Percentiles rank a stretch among this genome's conserved stretches.
phyloP scores from a whole-genome alignment of 2,329 filamentous ascomycete species.

The Monosporascus sp. region DNA sequence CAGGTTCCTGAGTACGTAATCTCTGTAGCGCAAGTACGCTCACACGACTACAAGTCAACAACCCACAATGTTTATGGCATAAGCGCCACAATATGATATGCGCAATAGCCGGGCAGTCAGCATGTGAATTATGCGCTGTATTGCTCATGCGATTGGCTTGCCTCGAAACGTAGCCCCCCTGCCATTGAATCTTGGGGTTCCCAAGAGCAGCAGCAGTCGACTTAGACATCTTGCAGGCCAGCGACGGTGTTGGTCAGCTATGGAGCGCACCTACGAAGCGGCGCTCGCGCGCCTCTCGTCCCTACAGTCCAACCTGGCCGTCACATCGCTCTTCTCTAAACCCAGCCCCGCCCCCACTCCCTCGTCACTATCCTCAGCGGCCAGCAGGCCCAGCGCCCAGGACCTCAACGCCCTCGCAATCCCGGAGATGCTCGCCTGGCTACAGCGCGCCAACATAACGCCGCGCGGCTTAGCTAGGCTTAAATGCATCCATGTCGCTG shows the following conservation, averaged over 20 bases:
- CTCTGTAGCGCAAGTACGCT: no score
- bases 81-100: no score
- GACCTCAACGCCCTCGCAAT: slow-evolving; percentile 68
- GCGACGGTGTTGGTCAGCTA: slow-evolving; percentile 5
- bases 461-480: slow-evolving; percentile 37
- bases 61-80: no score
- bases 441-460: slow-evolving; percentile 68
- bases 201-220: no score
- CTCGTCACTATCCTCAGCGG: slow-evolving; percentile 45
- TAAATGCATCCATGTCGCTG: slow-evolving; percentile 72
- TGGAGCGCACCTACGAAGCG: slow-evolving; percentile 48
- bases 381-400: slow-evolving; percentile 34
- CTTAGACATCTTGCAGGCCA: no score
- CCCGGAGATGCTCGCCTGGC: slow-evolving; percentile 78
- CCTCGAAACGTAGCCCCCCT: no score
- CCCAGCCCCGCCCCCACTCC: slow-evolving; percentile 33
- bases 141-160: no score
- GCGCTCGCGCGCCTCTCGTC: slow-evolving; percentile 71
- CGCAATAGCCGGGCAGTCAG: no score
- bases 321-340: slow-evolving; percentile 46
- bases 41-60: no score
- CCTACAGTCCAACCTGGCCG: slow-evolving; percentile 72
- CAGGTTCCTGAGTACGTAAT: no score
- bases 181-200: no score
- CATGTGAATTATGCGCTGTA: no score